These are phyloP conservation scores for Tarenaya hassleriana DNA, from an alignment of 345 rosid species.

Conservation along the genomic window DNA sequence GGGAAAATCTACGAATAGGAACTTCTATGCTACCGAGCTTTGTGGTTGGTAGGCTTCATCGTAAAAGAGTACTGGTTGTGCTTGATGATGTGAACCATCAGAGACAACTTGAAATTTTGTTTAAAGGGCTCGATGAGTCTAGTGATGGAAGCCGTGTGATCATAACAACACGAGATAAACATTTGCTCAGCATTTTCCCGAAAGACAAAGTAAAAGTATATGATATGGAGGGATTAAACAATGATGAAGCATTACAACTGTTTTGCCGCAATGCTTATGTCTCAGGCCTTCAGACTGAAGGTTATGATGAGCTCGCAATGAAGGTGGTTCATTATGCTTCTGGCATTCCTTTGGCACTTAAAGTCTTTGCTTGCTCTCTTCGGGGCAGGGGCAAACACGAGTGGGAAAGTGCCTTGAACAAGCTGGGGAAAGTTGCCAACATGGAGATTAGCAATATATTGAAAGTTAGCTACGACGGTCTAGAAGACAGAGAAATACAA, in stretches of 20 bases:
- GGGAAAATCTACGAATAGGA: too few relatives aligned
- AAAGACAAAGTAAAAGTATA: constrained; percentile 2
- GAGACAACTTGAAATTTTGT: not conserved
- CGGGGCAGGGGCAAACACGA: not conserved
- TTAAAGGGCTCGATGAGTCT: not conserved
- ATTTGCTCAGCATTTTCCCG: not conserved
- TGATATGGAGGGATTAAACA: not conserved
- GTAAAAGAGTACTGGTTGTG: constrained; percentile 15
- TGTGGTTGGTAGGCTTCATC: not conserved
- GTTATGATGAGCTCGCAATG: not conserved
- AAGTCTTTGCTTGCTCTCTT: constrained; percentile 13
- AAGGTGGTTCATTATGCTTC: not conserved
- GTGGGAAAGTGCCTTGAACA: constrained; percentile 8
- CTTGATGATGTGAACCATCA: constrained; percentile 19
- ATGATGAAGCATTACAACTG: constrained; percentile 9
- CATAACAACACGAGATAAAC: constrained; percentile 20
- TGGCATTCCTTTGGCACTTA: constrained; percentile 28
- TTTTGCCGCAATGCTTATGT: constrained; percentile 19
- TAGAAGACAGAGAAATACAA: not conserved
- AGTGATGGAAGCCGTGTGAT: constrained; percentile 3
- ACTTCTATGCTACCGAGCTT: too few relatives aligned
- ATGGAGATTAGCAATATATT: not conserved
- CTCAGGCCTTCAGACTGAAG: not conserved
- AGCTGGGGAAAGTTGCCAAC: not conserved
- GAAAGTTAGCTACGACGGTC: constrained; percentile 16